Conservation (phyloP, 768 basidiomycete genomes). For the Kwoniella europaea region DNA sequence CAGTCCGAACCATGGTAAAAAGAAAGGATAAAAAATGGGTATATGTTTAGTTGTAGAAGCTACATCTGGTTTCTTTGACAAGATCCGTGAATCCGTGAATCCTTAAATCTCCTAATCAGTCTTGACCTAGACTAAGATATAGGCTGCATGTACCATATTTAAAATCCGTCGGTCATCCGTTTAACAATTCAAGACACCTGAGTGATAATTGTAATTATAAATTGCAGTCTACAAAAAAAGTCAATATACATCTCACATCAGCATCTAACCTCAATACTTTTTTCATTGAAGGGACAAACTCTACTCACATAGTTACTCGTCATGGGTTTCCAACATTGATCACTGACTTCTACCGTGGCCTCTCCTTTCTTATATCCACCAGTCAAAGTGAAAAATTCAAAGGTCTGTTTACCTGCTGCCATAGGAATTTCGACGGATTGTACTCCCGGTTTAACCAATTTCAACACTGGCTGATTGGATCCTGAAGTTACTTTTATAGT, state of each 20-base stretch:
- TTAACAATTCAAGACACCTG: conserved; percentile 35
- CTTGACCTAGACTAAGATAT: too few relatives aligned
- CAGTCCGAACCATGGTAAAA: too few relatives aligned
- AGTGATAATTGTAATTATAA: conserved; percentile 57
- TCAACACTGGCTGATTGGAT: conserved; percentile 32
- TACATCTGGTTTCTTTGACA: neutral
- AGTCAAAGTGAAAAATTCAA: conserved; percentile 38
- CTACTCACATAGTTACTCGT: conserved; percentile 10
- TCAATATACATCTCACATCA: too few relatives aligned
- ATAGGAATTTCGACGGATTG: conserved; percentile 50
- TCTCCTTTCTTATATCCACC: conserved; percentile 25
- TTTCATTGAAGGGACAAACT: too few relatives aligned
- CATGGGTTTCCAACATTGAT: conserved; percentile 46
- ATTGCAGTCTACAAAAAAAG: conserved; percentile 34
- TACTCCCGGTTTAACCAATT: conserved; percentile 46
- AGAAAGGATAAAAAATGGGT: neutral
- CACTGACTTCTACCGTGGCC: conserved; percentile 33
- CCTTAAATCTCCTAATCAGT: neutral
- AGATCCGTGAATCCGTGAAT: too few relatives aligned
- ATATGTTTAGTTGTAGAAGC: neutral
- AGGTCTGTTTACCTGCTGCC: conserved; percentile 50
- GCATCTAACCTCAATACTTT: too few relatives aligned
- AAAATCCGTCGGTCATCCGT: neutral
- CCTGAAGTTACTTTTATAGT: conserved; percentile 54
- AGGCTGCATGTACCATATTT: too few relatives aligned